These are phyloP conservation scores for Solanum bukasovii DNA, from an alignment of 257 asterid species.

Conservation along the genomic window DNA sequence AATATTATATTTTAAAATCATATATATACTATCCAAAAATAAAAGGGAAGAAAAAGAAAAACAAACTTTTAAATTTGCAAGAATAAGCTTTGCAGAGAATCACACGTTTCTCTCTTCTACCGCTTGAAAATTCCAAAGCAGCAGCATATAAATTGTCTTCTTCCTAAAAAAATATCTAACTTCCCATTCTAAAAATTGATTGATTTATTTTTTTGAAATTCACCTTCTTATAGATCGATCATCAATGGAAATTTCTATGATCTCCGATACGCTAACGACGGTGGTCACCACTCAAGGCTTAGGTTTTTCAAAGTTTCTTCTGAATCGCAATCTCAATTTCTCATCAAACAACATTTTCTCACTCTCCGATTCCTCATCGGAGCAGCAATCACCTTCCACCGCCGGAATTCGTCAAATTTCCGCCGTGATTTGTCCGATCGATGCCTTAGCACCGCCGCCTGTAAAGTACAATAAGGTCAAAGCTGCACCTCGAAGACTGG, in stretches of 20 bases:
- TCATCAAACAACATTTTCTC: constrained; percentile 8
- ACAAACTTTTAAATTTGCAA: background rate
- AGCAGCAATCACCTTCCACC: constrained; percentile 19
- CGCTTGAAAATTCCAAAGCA: background rate
- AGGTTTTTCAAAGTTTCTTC: constrained; percentile 28
- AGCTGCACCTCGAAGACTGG: constrained; percentile 38
- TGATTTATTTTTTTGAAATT: background rate
- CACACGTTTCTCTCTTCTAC: background rate
- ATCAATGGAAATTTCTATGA: constrained; percentile 49
- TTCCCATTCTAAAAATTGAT: constrained; percentile 15
- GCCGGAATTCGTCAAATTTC: constrained; percentile 21
- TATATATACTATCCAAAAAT: background rate
- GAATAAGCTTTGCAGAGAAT: background rate
- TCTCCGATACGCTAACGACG: constrained; percentile 47
- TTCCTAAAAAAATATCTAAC: background rate
- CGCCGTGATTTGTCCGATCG: constrained; percentile 19
- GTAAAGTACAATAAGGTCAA: constrained; percentile 11
- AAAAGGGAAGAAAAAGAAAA: background rate
- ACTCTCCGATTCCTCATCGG: constrained; percentile 31
- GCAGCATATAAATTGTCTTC: background rate
- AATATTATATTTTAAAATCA: no score
- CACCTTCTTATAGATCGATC: background rate
- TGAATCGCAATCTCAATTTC: constrained; percentile 18
- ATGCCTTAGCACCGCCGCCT: constrained; percentile 35
- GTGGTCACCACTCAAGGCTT: constrained; percentile 41